A percentile compares a stretch with the other conserved stretches of the same genome.
phyloP scores from a whole-genome alignment of 164 flowering plant species.

The Berberis thunbergii region DNA sequence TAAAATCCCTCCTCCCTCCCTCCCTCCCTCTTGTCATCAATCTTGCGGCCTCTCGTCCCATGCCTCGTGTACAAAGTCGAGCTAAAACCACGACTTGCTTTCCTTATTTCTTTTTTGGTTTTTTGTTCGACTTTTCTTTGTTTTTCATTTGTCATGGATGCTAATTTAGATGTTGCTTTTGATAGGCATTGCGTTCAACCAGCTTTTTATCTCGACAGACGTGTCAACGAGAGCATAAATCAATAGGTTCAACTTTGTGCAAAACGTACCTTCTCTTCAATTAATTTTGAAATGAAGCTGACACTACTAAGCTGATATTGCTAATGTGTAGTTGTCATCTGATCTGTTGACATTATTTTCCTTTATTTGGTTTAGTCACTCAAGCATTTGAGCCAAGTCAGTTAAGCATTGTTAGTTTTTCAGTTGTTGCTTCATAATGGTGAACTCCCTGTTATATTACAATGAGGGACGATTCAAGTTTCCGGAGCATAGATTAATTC shows the following conservation, averaged over 20 bases:
- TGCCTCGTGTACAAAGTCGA: neutral
- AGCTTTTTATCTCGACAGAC: neutral
- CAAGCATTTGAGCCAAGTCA: too few species aligned
- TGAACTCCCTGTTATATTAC: constrained; percentile 1
- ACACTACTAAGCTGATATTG: neutral
- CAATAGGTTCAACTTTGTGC: neutral
- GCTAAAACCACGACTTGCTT: neutral
- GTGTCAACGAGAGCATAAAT: constrained; percentile 14
- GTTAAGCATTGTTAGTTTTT: neutral
- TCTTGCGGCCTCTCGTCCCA: neutral
- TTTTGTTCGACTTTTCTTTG: too few species aligned
- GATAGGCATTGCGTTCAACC: constrained; percentile 16
- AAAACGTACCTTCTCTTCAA: neutral
- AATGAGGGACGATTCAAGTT: constrained; percentile 9
- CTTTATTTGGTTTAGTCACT: neutral
- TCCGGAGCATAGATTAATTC: constrained; percentile 10
- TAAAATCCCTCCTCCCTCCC: neutral
- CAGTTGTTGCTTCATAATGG: constrained; percentile 8
- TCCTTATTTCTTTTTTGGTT: neutral
- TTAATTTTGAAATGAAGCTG: neutral
- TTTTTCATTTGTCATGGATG: neutral
- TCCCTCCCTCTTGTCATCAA: neutral
- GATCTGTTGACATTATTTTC: constrained; percentile 5
- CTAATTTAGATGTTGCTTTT: constrained; percentile 7
- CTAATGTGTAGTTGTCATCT: neutral